Evolutionary conservation across 805 yeast genomes (phyloP), one percentile per base, ranked within the genome.

Genomic region (Nakazawaea ishiwadae): DNA sequence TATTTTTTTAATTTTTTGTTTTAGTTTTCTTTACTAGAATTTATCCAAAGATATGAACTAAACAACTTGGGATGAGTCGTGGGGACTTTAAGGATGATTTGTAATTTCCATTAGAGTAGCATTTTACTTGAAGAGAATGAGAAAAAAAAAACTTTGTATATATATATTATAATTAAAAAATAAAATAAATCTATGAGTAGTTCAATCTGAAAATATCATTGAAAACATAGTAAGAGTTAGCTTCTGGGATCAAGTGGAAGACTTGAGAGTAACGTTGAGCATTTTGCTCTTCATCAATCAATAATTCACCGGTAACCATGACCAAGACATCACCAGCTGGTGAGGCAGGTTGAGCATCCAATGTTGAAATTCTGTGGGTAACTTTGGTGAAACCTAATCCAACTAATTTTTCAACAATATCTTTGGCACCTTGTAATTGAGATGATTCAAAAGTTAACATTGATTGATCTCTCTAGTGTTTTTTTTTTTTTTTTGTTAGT

Each of bases 281-380:
- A 65, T 88, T 89, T 61, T 81, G 85, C 71, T 93, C 98, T 49
- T 91, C 98, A 62, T 93, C 99, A 51, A 84, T 75, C 55, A 89
- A 67, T 51, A 93, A 76, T 65, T 87, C 96, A 49, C 99, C 99
- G 42, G 99, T 93, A 54, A 93, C 97, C 93, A 93, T 83, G 40
- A 91, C 98, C 55, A 93, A 73, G 42, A 93, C 95, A 60, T 91
- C 97, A 48, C 93, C 91, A 54, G 71, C 77, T 45, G 95, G 87
- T 44, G 96, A 84, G 29, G 95, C 96, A 37, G 99, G 99, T 69
- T 93, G 99, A 35, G 98, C 98, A 58, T 93, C 98, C 59, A 93
- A 76, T 33, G 98, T 91, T 42, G 95, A 81, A 59, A 93, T 84
- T 69, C 95, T 77, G 72, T 93, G 99, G 38, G 78, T 83, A 44